These are phyloP conservation scores for Anacardium occidentale DNA, from an alignment of 345 rosid species.

Conservation along the genomic window DNA sequence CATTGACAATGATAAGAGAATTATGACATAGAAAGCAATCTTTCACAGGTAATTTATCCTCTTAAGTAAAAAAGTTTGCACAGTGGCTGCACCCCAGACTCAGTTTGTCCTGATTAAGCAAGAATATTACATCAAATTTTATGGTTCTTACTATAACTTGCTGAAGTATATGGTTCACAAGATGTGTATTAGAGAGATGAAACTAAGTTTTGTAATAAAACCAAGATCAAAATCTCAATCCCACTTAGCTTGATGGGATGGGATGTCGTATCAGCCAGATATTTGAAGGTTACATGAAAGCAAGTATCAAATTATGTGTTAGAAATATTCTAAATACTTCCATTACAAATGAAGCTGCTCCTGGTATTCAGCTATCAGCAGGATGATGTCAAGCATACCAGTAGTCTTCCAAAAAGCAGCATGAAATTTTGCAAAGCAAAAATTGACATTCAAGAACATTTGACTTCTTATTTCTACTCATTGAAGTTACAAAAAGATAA, in stretches of 20 bases:
- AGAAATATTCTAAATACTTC: not conserved
- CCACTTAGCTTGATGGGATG: not conserved
- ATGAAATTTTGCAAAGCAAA: not conserved
- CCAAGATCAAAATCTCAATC: not conserved
- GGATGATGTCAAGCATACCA: too few species aligned
- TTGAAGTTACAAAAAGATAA: not conserved
- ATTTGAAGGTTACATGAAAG: not conserved
- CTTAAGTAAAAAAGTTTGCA: not conserved
- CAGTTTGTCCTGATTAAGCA: not conserved
- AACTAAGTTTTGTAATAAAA: not conserved
- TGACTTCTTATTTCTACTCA: not conserved
- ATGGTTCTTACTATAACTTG: too few species aligned
- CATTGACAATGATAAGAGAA: constrained; percentile 21
- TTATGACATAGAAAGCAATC: not conserved
- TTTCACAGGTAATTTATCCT: not conserved
- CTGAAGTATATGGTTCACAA: not conserved
- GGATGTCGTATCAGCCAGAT: not conserved
- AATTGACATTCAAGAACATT: not conserved
- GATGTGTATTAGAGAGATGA: not conserved
- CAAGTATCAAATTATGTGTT: not conserved
- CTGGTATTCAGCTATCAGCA: not conserved
- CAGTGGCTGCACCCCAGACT: not conserved
- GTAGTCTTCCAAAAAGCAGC: not conserved
- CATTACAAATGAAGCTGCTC: not conserved
- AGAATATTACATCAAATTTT: not conserved